Evolutionary conservation across 2,329 filamentous ascomycete genomes (phyloP), one percentile per base, ranked within the genome.

Genomic region (Talaromyces marneffei): DNA sequence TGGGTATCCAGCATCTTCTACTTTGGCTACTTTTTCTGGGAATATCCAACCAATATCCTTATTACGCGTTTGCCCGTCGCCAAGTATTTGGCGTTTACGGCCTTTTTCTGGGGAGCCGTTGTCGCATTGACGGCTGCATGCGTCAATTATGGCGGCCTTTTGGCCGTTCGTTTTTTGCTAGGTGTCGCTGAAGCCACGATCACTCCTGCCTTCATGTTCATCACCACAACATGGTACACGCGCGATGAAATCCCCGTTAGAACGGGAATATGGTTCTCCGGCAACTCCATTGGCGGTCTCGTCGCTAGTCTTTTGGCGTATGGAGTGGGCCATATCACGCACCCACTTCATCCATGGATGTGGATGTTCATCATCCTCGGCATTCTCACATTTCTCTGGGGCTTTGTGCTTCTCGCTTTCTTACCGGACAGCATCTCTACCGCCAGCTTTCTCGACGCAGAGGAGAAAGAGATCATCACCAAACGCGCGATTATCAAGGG

Each of bases 151-250:
- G 75, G 78, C 0, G 83, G 86, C 1, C 83, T 85, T 0, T 79
- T 89, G 23, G 84, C 84, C 0, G 81, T 89, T 25, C 82, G 88
- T 0, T 87, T 89, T 70, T 83, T 90, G 66, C 79, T 89, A 0
- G 87, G 87, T 6, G 60, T 77, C 1, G 77, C 81, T 12, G 80
- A 82, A 66, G 78, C 79, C 0, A 74, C 77, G 0, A 78, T 83
- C 2, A 80, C 78, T 0, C 79, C 81, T 0, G 77, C 77, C 5
- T 81, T 81, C 55, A 80, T 82, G 66, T 74, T 82, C 63, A 77
- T 83, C 39, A 79, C 81, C 27, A 72, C 77, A 4, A 80, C 81
- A 72, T 83, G 80, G 79, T 83, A 82, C 64, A 76, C 71, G 0
- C 69, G 77, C 0, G 71, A 76, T 7, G 77, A 82, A 5, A 80